phyloP scores from a whole-genome alignment of 306 rosid species.

The Vigna unguiculata region DNA sequence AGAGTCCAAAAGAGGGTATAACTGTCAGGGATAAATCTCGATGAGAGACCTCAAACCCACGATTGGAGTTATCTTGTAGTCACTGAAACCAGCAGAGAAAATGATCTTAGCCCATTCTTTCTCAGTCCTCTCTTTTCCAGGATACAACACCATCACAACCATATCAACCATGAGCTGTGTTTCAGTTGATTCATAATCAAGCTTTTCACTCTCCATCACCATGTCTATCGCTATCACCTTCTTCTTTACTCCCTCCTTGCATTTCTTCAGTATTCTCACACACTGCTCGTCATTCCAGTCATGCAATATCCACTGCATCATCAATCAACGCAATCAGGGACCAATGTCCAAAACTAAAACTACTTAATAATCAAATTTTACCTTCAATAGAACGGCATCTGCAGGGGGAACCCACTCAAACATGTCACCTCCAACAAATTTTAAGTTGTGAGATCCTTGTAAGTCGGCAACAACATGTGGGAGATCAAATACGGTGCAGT shows the following conservation, averaged over 20 bases:
- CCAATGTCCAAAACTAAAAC: neutral
- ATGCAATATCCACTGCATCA: constrained; percentile 56
- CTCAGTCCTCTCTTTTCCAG: constrained; percentile 19
- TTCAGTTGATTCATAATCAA: constrained; percentile 14
- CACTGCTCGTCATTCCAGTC: constrained; percentile 61
- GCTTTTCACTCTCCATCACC: constrained; percentile 43
- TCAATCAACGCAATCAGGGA: neutral
- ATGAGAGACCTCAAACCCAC: constrained; percentile 9
- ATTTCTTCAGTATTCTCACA: constrained; percentile 48
- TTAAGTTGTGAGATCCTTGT: neutral
- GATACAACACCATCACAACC: constrained; percentile 5
- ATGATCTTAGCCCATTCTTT: constrained; percentile 12
- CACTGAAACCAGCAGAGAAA: constrained; percentile 23
- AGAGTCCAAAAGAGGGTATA: neutral
- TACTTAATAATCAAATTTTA: neutral
- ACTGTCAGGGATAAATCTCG: neutral
- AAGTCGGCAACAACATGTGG: neutral
- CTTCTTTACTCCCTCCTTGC: constrained; percentile 50
- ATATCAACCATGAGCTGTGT: neutral
- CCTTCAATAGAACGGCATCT: neutral
- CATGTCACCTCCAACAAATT: constrained; percentile 1
- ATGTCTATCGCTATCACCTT: constrained; percentile 60
- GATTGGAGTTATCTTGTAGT: neutral
- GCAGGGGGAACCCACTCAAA: neutral
- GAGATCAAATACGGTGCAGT: neutral